phyloP scores from a whole-genome alignment of 1,139 yeast genomes.

The Magnusiomyces ingens region DNA sequence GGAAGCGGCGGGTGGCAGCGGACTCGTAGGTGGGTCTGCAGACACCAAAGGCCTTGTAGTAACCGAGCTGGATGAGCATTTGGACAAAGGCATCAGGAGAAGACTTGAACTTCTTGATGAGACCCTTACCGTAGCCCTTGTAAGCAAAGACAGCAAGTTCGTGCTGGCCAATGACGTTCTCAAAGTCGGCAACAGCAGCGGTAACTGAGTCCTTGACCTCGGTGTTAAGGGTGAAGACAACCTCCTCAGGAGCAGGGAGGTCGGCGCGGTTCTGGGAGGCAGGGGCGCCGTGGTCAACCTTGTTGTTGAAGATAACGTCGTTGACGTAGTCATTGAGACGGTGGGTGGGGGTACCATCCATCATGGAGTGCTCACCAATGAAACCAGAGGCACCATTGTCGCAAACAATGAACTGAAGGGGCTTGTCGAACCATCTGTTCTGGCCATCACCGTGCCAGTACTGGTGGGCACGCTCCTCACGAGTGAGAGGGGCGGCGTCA shows the following conservation, averaged over 20 bases:
- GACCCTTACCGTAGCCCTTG: conserved; percentile 47
- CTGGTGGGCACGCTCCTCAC: conserved; percentile 79
- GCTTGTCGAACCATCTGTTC: conserved; percentile 90
- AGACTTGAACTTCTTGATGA: conserved; percentile 65
- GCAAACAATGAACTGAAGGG: conserved; percentile 74
- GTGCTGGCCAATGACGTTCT: conserved; percentile 38
- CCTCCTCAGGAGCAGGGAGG: conserved; percentile 34
- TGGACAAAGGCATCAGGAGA: conserved; percentile 80
- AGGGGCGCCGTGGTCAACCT: conserved; percentile 33
- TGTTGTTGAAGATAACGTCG: conserved; percentile 46
- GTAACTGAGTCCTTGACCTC: conserved; percentile 47
- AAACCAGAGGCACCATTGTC: conserved; percentile 88
- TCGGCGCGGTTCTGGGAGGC: conserved; percentile 24
- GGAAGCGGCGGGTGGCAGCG: conserved; percentile 86
- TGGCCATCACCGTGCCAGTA: conserved; percentile 94
- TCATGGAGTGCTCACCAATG: conserved; percentile 92
- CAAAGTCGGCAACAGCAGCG: conserved; percentile 51
- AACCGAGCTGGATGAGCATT: conserved; percentile 73
- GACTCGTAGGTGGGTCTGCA: conserved; percentile 92
- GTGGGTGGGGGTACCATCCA: conserved; percentile 97
- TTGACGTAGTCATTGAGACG: conserved; percentile 75
- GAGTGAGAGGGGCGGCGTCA: conserved; percentile 62
- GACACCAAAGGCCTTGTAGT: conserved; percentile 74
- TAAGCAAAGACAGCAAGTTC: conserved; percentile 39
- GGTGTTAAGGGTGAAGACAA: conserved; percentile 42